These are phyloP conservation scores for Monilinia fructigena DNA, from an alignment of 2,329 filamentous ascomycete genomes.

Conservation along the genomic window DNA sequence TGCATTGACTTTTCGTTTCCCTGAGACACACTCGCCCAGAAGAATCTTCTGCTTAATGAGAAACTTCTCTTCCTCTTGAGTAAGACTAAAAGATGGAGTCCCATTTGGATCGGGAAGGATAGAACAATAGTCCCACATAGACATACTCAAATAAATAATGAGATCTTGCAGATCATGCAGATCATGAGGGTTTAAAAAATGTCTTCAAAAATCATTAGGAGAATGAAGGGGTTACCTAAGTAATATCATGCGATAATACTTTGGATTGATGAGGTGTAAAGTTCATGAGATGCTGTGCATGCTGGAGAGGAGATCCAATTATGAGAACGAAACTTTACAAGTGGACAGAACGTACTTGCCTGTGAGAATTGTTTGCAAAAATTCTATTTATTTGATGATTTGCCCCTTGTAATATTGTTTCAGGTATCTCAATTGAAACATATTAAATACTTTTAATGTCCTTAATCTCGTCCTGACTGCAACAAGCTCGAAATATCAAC, in stretches of 20 bases:
- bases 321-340: background rate
- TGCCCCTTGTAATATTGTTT: too few species aligned
- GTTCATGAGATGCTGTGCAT: background rate
- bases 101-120: background rate
- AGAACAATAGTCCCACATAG: constrained; percentile 5
- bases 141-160: background rate
- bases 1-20: background rate
- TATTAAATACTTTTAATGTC: too few species aligned
- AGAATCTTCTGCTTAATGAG: background rate
- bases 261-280: background rate
- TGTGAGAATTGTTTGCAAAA: too few species aligned
- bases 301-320: too few species aligned
- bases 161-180: background rate
- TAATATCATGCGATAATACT: background rate
- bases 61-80: background rate
- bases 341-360: background rate
- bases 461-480: too few species aligned
- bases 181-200: background rate
- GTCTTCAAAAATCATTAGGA: background rate
- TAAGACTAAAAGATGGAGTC: background rate
- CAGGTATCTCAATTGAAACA: too few species aligned
- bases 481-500: too few species aligned
- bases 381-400: too few species aligned
- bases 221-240: background rate
- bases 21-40: background rate